Evolutionary conservation across 345 rosid genomes (phyloP).

Genomic region (Citrus inodora): DNA sequence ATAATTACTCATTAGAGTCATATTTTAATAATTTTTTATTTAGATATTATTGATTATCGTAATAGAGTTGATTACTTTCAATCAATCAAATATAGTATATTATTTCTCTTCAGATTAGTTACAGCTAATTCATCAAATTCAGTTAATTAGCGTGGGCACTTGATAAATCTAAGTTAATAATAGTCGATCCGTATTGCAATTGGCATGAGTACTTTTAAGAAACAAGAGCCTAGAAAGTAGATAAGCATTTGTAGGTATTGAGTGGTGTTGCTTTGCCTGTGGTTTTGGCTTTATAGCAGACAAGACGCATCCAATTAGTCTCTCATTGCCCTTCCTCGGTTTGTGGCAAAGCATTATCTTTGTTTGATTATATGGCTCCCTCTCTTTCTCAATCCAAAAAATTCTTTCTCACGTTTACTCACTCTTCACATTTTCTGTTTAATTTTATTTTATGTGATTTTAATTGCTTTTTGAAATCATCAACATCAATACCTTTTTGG

Average conservation of each 20-base stretch:
- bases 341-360: constrained; percentile 19
- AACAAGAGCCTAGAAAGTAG: neutral
- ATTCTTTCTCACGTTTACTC: neutral
- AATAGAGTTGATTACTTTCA: too few species aligned
- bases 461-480: constrained; percentile 1
- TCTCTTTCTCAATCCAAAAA: neutral
- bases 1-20: too few species aligned
- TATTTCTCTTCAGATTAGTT: too few species aligned
- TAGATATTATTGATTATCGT: too few species aligned
- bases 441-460: neutral
- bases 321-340: constrained; percentile 15
- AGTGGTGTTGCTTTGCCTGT: constrained; percentile 19
- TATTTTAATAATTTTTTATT: too few species aligned
- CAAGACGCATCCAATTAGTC: constrained; percentile 20
- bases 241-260: constrained; percentile 18
- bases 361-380: neutral
- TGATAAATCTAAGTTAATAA: too few species aligned
- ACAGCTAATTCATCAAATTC: too few species aligned
- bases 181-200: too few species aligned
- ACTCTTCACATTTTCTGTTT: neutral
- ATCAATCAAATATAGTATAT: too few species aligned
- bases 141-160: too few species aligned
- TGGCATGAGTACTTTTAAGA: neutral
- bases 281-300: constrained; percentile 26
- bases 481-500: constrained; percentile 30